These are phyloP conservation scores for Arthroderma uncinatum DNA, from an alignment of 2,329 filamentous ascomycete genomes.

Conservation along the genomic window DNA sequence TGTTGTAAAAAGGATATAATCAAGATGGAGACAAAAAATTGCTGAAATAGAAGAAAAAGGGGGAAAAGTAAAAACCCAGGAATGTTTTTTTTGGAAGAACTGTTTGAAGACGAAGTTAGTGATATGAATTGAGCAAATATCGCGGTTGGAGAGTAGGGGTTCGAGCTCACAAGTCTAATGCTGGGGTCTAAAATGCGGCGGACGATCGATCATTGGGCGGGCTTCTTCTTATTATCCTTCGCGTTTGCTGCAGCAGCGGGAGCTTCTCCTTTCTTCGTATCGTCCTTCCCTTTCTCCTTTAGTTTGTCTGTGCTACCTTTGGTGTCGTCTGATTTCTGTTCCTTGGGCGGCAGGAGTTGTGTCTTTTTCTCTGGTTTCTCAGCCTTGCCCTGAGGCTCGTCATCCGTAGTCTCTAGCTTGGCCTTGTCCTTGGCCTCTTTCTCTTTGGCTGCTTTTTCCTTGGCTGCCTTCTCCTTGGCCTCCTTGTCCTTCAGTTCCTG, in stretches of 20 bases:
- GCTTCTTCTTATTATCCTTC: not conserved
- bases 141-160: not conserved
- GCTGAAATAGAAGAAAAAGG: not conserved
- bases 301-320: not conserved
- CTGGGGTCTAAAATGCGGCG: not conserved
- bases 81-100: not conserved
- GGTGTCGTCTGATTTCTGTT: not conserved
- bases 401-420: too few relatives aligned
- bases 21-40: too few relatives aligned
- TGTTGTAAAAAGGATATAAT: too few relatives aligned
- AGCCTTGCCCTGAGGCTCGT: too few relatives aligned
- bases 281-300: not conserved
- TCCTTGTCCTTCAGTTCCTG: constrained; percentile 17
- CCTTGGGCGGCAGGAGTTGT: not conserved
- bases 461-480: constrained; percentile 4
- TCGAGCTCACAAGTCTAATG: not conserved
- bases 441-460: not conserved
- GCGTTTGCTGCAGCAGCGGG: not conserved
- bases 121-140: too few relatives aligned
- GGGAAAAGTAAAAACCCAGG: not conserved
- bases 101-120: not conserved
- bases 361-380: constrained; percentile 2
- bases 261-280: not conserved
- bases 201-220: not conserved
- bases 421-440: not conserved